Base-by-base conservation (phyloP, 192 early-diverging fungal species). In the Linnemannia zychae region DNA sequence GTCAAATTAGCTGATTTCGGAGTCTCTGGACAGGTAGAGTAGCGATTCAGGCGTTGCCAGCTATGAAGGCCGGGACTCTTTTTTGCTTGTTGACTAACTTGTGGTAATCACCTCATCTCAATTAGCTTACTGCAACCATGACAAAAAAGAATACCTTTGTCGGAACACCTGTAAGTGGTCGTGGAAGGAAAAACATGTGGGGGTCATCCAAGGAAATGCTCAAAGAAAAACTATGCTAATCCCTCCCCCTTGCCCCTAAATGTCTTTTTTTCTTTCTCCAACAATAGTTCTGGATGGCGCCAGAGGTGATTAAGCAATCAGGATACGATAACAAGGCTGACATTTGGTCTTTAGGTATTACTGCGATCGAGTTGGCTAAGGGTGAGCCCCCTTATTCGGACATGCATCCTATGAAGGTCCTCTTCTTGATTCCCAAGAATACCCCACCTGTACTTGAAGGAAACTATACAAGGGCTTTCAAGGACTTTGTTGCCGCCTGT, bases 281-380 rank as follows among this genome's bases (percentile, higher is more conserved):
- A 44, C 44, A 53, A 28, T 82, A 92, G 86, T 95, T 95, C 87
- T 97, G 95, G 97, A 97, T 97, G 96, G 95, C 96, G 22, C 96
- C 97, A 7, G 96, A 98, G 86, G 96, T 98, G 2, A 99, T 99
- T 86, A 93, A 96, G 87, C 96, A 97, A 87, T 95, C 96, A 3
- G 96, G 96, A 16, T 99, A 99, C 83, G 95, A 97, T 91, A 94
- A 92, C 83, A 98, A 97, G 78, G 98, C 98, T 0, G 98, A 99
- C 89, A 98, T 99, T n/a, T 99, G 98, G 98, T 96, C 95, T 33
- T 88, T 98, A 44, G 98, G 98, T 0, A 98, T 99, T 76, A 99
- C 98, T 7, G 97, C 97, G 0, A 97, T 99, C 49, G 98, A 99
- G 88, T 87, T 99, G 17, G 97, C 97, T 9, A 97, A 97, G 71